These are phyloP conservation scores for Apiotrichum brassicae DNA, from an alignment of 1,284 basidiomycete genomes.

Conservation along the genomic window DNA sequence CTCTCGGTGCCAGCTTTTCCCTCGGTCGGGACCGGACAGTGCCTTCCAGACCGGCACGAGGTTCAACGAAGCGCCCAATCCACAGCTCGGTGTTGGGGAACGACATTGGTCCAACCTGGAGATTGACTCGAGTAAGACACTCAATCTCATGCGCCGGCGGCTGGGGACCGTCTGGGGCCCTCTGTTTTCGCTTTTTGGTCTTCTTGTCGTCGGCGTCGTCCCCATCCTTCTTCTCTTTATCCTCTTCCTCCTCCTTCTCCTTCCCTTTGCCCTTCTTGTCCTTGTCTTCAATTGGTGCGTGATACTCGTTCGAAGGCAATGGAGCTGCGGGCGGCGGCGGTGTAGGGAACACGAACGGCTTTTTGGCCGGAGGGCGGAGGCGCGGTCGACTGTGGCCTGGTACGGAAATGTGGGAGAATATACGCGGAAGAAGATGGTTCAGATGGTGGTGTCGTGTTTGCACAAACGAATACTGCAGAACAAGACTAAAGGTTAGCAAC, in stretches of 20 bases:
- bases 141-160: conserved; percentile 43
- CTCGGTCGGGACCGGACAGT: conserved; percentile 10
- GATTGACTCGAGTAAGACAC: conserved; percentile 36
- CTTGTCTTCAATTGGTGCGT: conserved; percentile 11
- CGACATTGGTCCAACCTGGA: conserved; percentile 37
- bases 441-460: conserved; percentile 38
- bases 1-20: not conserved
- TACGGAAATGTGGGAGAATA: conserved; percentile 40
- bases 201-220: conserved; percentile 5
- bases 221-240: not conserved
- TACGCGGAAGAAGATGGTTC: conserved; percentile 36
- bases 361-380: conserved; percentile 25
- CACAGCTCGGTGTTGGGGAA: conserved; percentile 41
- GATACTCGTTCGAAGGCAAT: conserved; percentile 21
- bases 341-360: conserved; percentile 36
- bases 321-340: conserved; percentile 24
- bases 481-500: conserved; percentile 21
- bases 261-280: not conserved
- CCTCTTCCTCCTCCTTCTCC: not conserved
- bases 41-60: conserved; percentile 9
- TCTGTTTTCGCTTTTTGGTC: conserved; percentile 9
- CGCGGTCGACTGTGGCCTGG: conserved; percentile 36
- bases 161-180: conserved; percentile 15
- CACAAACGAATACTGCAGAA: conserved; percentile 34
- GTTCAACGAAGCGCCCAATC: conserved; percentile 41